Conservation (phyloP, 2,329 filamentous ascomycete species). For the Stemphylium lycopersici region DNA sequence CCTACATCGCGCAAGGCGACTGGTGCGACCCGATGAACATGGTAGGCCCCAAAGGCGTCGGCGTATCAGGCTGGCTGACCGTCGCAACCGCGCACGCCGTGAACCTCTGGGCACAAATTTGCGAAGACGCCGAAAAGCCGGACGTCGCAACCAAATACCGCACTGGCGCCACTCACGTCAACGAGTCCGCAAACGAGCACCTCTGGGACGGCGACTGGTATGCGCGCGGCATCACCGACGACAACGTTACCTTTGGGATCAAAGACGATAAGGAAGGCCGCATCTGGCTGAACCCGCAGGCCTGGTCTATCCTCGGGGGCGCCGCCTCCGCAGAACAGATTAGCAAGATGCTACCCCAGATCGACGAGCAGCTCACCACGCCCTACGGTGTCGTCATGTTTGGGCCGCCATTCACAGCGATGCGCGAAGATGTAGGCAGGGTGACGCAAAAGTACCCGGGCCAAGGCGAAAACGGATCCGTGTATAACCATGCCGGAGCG, state of each 20-base stretch:
- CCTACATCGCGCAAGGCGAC: slow-evolving; percentile 65
- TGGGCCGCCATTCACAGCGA: slow-evolving; percentile 59
- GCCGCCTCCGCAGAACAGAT: slow-evolving; percentile 55
- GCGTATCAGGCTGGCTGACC: slow-evolving; percentile 65
- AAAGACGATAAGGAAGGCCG: slow-evolving; percentile 59
- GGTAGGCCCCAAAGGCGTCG: slow-evolving; percentile 64
- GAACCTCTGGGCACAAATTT: slow-evolving; percentile 61
- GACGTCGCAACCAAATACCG: slow-evolving; percentile 56
- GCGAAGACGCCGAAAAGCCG: slow-evolving; percentile 52
- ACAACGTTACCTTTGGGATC: slow-evolving; percentile 60
- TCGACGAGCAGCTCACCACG: slow-evolving; percentile 60
- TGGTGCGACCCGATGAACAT: slow-evolving; percentile 69
- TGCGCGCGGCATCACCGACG: slow-evolving; percentile 64
- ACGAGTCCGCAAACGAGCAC: slow-evolving; percentile 58
- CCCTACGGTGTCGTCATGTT: slow-evolving; percentile 65
- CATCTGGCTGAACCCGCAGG: slow-evolving; percentile 65
- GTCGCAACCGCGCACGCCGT: slow-evolving; percentile 61
- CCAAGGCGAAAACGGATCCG: slow-evolving; percentile 63
- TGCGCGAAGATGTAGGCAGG: slow-evolving; percentile 65
- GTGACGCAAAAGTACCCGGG: slow-evolving; percentile 65
- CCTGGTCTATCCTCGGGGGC: slow-evolving; percentile 62
- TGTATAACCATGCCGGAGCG: slow-evolving; percentile 64
- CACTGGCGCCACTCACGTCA: slow-evolving; percentile 54
- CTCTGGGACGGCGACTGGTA: slow-evolving; percentile 65
- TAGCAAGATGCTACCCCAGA: slow-evolving; percentile 54